Conservation (phyloP, 2,329 filamentous ascomycete genomes). For the Pseudohalonectria lignicola region DNA sequence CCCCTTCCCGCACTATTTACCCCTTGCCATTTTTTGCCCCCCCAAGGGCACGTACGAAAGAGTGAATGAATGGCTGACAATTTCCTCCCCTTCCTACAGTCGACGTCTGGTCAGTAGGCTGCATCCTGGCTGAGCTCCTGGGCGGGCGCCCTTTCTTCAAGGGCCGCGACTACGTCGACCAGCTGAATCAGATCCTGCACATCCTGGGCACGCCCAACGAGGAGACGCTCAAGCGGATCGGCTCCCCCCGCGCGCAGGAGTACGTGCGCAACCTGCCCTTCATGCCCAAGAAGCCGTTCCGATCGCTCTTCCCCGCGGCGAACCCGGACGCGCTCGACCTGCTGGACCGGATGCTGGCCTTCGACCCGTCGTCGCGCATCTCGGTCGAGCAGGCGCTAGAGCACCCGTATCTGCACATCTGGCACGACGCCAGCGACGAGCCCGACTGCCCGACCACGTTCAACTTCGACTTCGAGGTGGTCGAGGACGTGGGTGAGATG, state of each 20-base stretch:
- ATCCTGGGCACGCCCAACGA: slow-evolving; percentile 95
- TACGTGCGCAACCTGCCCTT: slow-evolving; percentile 93
- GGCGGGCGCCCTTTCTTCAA: slow-evolving; percentile 98
- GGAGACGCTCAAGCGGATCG: slow-evolving; percentile 86
- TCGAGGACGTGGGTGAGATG: slow-evolving; percentile 92
- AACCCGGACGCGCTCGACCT: slow-evolving; percentile 94
- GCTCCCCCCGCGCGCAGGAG: slow-evolving; percentile 90
- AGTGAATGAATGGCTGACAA: too few relatives aligned
- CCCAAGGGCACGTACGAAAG: too few relatives aligned
- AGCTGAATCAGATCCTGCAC: slow-evolving; percentile 97
- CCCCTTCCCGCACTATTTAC: not conserved
- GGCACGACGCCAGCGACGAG: slow-evolving; percentile 96
- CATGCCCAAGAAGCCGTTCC: slow-evolving; percentile 91
- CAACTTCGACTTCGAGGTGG: slow-evolving; percentile 97
- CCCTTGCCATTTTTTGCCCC: not conserved
- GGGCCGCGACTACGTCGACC: slow-evolving; percentile 96
- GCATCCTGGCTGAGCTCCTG: slow-evolving; percentile 90
- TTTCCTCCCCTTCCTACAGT: slow-evolving; percentile 41
- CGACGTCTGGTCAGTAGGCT: slow-evolving; percentile 98
- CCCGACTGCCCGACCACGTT: slow-evolving; percentile 88
- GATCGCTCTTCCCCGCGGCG: slow-evolving; percentile 78
- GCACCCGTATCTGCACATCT: slow-evolving; percentile 93
- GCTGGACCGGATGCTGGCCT: slow-evolving; percentile 93
- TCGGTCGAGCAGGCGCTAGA: slow-evolving; percentile 91
- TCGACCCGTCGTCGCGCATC: slow-evolving; percentile 88